Percentiles rank a stretch among this genome's conserved stretches.
Conservation (phyloP, 139 green algal genomes). For the Volvox reticuliferus region DNA sequence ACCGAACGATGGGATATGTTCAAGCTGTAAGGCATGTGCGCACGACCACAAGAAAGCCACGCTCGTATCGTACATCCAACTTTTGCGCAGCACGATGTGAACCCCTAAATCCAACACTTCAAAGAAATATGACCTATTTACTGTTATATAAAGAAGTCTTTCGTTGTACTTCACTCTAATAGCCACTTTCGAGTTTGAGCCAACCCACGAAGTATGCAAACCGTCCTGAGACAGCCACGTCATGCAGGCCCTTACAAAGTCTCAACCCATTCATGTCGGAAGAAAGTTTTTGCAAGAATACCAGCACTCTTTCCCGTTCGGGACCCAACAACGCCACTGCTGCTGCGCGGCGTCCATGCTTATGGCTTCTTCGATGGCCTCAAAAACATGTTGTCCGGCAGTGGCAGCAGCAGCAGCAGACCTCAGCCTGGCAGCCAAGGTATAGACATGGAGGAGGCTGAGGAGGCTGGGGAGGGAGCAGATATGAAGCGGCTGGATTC, state of each 20-base stretch:
- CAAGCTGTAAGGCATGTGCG: too few relatives aligned
- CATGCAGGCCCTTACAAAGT: not conserved
- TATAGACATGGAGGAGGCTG: not conserved
- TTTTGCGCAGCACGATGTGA: too few relatives aligned
- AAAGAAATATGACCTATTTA: too few relatives aligned
- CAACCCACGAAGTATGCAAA: not conserved
- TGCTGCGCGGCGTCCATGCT: not conserved
- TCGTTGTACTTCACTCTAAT: too few relatives aligned
- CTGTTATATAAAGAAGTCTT: too few relatives aligned
- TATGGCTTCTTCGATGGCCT: constrained; percentile 33
- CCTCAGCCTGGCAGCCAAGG: not conserved
- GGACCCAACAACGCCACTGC: not conserved
- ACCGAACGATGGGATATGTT: too few relatives aligned
- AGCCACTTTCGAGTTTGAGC: too few relatives aligned
- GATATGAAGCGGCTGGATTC: constrained; percentile 24
- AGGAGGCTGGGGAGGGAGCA: not conserved
- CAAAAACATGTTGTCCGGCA: constrained; percentile 5
- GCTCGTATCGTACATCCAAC: too few relatives aligned
- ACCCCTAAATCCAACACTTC: too few relatives aligned
- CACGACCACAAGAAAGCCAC: too few relatives aligned
- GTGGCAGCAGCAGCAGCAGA: not conserved
- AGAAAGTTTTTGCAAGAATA: not conserved
- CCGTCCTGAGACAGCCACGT: not conserved
- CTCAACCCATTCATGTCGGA: not conserved
- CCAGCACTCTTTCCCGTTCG: not conserved